These are phyloP conservation scores for Apiotrichum porosum DNA, from an alignment of 1,284 basidiomycete species.

Conservation along the genomic window DNA sequence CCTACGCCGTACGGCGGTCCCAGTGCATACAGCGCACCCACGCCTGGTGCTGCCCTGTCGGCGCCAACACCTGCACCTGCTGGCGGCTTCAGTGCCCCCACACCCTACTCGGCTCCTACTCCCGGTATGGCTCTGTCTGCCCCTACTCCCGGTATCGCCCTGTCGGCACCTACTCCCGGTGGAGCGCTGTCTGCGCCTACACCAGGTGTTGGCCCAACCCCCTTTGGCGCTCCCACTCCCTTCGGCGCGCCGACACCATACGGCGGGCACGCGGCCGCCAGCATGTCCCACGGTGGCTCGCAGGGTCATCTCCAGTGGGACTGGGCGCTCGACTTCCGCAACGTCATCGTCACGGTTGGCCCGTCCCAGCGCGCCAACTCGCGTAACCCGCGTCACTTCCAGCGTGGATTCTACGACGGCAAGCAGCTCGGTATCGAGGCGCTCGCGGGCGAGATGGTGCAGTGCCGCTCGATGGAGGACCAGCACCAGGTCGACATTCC, in stretches of 20 bases:
- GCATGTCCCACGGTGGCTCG: neutral
- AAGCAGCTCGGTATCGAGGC: conserved; percentile 33
- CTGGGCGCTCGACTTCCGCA: conserved; percentile 46
- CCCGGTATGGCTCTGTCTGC: conserved; percentile 46
- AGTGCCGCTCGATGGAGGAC: conserved; percentile 27
- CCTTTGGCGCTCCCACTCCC: conserved; percentile 51
- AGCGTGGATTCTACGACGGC: conserved; percentile 36
- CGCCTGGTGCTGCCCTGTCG: conserved; percentile 34
- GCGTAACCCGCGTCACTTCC: conserved; percentile 42
- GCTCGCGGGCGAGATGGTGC: conserved; percentile 21
- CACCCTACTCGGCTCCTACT: conserved; percentile 49
- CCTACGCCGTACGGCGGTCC: conserved; percentile 53
- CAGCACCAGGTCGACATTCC: conserved; percentile 26
- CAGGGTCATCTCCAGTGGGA: conserved; percentile 31
- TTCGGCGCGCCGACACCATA: conserved; percentile 24
- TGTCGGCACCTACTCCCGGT: conserved; percentile 18
- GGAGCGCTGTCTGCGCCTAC: conserved; percentile 20
- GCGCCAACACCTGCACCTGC: conserved; percentile 52
- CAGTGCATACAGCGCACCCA: conserved; percentile 35
- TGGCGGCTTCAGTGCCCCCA: conserved; percentile 45
- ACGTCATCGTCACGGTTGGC: conserved; percentile 41
- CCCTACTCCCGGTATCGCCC: conserved; percentile 38
- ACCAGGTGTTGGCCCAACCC: conserved; percentile 49
- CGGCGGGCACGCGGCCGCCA: conserved; percentile 3
- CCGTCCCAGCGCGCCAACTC: conserved; percentile 26